phyloP scores from a whole-genome alignment of 2,329 filamentous ascomycete species.

The Trichoderma koningiopsis region DNA sequence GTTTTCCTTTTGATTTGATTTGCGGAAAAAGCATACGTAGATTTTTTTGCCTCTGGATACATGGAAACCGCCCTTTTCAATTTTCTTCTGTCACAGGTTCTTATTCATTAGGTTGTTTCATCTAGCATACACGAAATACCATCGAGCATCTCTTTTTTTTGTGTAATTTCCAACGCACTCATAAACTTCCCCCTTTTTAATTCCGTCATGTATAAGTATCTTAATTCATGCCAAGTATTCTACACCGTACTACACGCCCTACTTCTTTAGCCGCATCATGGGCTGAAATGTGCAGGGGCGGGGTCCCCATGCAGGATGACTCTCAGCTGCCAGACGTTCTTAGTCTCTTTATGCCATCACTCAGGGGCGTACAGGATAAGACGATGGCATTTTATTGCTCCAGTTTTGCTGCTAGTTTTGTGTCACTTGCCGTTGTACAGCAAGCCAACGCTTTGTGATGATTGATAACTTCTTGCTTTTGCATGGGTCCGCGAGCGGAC shows the following conservation, averaged over 20 bases:
- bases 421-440: neutral
- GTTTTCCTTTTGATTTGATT: neutral
- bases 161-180: neutral
- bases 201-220: neutral
- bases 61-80: neutral
- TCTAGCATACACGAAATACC: neutral
- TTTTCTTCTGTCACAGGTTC: neutral
- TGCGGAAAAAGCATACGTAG: neutral
- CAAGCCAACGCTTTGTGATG: neutral
- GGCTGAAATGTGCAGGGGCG: conserved; percentile 20
- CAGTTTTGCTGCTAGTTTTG: neutral
- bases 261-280: neutral
- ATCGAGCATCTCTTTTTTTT: neutral
- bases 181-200: neutral
- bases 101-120: neutral
- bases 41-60: neutral
- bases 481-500: neutral
- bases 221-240: neutral
- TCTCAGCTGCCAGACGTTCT: neutral
- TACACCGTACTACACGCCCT: neutral
- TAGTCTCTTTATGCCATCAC: neutral
- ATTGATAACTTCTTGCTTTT: neutral
- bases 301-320: conserved; percentile 8
- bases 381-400: neutral
- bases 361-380: neutral